Evolutionary conservation across 345 rosid genomes (phyloP), one percentile per base, ranked within the genome.

Genomic region (Cardamine resedifolia): DNA sequence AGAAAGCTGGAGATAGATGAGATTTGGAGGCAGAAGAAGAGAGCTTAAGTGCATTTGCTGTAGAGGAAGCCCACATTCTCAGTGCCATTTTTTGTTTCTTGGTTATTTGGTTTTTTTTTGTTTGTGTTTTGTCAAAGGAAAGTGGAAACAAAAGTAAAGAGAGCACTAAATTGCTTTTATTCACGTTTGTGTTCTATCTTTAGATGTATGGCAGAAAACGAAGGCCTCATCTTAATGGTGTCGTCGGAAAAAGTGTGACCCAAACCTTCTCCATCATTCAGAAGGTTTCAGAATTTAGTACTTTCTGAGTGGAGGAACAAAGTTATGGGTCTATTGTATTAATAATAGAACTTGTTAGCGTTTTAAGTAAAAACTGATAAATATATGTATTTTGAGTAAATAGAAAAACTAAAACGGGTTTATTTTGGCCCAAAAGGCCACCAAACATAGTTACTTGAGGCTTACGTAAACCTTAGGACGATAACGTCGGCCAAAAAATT

Each of bases 51-150:
- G 95, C 96, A 70, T 89, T 91, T 65, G 91, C 97, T 14, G 98
- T 87, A 33, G 97, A 94, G 69, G 96, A 91, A 82, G 91, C 95
- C 98, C 98, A 94, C 82, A 89, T 83, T 81, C 95, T 84, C 39
- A 94, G 84, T 44, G 98, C 97, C 97, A 94, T 90, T 73, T 7
- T 47, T 23, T 18, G 7, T 53, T 5, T 52, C 28, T 36, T n/a
- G 19, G 68, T 33, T 57, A 26, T 45, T 18, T 23, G n/a, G 88
- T 75, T 15, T 26, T 18, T 26, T 12, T 9, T 56, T 11, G 4
- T 65, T 3, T 24, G 36, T 31, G 27, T 75, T 34, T 51, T 31
- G 15, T 48, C 44, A 39, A 71, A 64, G 14, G 51, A 30, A 31
- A 74, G 75, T 56, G 73, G 49, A 78, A 53, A 72, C 1, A 67